Evolutionary conservation across 1,139 yeast genomes (phyloP), one percentile per base, ranked within the genome.

Genomic region (Meyerozyma sp.): DNA sequence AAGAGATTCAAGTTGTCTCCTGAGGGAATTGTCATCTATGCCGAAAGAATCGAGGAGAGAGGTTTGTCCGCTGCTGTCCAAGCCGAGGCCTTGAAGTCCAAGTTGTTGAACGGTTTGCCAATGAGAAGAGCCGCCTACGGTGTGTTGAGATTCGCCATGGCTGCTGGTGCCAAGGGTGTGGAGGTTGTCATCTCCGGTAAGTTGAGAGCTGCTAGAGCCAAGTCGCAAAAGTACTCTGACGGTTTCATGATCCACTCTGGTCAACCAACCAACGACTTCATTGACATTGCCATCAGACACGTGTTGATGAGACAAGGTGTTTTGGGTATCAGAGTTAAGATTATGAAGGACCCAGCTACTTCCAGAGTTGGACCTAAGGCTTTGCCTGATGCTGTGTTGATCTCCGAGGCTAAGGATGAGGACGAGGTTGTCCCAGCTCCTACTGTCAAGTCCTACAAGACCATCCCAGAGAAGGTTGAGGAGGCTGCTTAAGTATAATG

Each of bases 181-280:
- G 98, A 93, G 80, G 98, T 91, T 73, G 97, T 93, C 64, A 88
- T 91, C 70, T 89, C 97, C 61, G 98, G 98, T 85, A 93, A 93
- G 81, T 86, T 94, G 75, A 89, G 97, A 83, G 98, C 97, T 78
- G 98, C 98, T 67, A 91, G 41, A 84, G 98, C 99, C 69, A 93
- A 93, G 87, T 86, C 98, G 67, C 95, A 93, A 95, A 93, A 93
- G 81, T 93, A 93, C 85, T 85, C 95, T 71, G 98, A 93, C 73
- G 98, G 98, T 82, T 93, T 93, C 96, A 89, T 93, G 95, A 94
- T 93, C 82, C 98, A 93, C 95, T 89, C 97, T 68, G 98, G 98
- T 88, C 98, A 93, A 82, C 98, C 98, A 80, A 94, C 93, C 76
- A 84, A 81, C 65, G 98, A 93, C 72, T 93, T 93, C 84, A 93